phyloP scores from a whole-genome alignment of 495 filamentous ascomycete species.

The Penicillium cataractarum region DNA sequence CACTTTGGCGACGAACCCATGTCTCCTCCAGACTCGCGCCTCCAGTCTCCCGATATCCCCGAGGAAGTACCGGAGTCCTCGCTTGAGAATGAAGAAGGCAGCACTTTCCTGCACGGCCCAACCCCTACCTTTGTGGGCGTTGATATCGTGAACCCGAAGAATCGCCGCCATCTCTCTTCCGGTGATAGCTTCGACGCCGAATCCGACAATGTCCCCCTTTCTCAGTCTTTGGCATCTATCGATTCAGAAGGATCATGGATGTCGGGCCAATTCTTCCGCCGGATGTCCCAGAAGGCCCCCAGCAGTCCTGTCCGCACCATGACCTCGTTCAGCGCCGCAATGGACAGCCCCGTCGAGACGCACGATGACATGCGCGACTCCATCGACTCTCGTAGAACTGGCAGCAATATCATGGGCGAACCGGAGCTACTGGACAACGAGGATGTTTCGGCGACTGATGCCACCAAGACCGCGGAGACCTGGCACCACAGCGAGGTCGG shows the following conservation, averaged over 20 bases:
- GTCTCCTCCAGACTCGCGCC: conserved; percentile 77
- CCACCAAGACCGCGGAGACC: conserved; percentile 39
- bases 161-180: conserved; percentile 40
- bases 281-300: conserved; percentile 49
- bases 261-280: conserved; percentile 65
- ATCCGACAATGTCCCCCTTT: conserved; percentile 52
- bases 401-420: conserved; percentile 46
- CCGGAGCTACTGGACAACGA: conserved; percentile 32
- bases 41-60: conserved; percentile 64
- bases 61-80: conserved; percentile 38
- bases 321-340: conserved; percentile 39
- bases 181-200: conserved; percentile 40
- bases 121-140: conserved; percentile 27
- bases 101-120: conserved; percentile 26
- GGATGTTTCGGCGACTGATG: conserved; percentile 23
- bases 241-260: conserved; percentile 95
- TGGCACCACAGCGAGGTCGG: conserved; percentile 60
- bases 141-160: conserved; percentile 33
- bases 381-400: conserved; percentile 31
- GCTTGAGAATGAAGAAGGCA: conserved; percentile 25
- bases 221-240: conserved; percentile 80
- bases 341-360: conserved; percentile 27
- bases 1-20: conserved; percentile 84
- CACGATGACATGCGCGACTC: conserved; percentile 34
- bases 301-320: conserved; percentile 50